A percentile compares a stretch with the other conserved stretches of the same genome.
Evolutionary conservation across 1,284 basidiomycete species (phyloP).

Genomic region (Sporisorium graminicola): DNA sequence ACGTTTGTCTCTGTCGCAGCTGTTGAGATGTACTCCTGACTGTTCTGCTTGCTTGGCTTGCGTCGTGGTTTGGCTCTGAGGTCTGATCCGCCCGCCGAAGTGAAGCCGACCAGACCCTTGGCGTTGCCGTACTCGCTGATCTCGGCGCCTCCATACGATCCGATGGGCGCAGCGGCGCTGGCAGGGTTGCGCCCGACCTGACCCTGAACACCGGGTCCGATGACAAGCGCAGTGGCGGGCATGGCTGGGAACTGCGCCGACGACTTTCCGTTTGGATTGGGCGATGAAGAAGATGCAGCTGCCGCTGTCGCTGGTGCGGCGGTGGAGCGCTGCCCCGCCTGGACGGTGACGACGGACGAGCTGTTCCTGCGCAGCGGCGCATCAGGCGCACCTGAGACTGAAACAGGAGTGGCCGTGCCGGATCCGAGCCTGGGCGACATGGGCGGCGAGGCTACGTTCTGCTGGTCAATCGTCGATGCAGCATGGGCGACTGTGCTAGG

Average conservation of each 20-base stretch:
- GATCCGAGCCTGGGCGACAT: slow-evolving; percentile 33
- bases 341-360: slow-evolving; percentile 25
- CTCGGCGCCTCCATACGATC: slow-evolving; percentile 31
- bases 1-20: slow-evolving; percentile 8
- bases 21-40: slow-evolving; percentile 19
- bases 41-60: slow-evolving; percentile 26
- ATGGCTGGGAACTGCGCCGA: slow-evolving; percentile 36
- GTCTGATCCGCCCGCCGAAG: slow-evolving; percentile 45
- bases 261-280: slow-evolving; percentile 33
- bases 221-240: slow-evolving; percentile 61
- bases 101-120: slow-evolving; percentile 57
- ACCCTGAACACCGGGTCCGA: slow-evolving; percentile 65
- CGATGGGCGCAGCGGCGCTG: slow-evolving; percentile 41
- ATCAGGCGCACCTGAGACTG: slow-evolving; percentile 4
- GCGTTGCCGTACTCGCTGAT: slow-evolving; percentile 53
- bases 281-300: slow-evolving; percentile 21
- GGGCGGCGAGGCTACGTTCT: slow-evolving; percentile 22
- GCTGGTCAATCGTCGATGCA: slow-evolving; percentile 33
- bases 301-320: slow-evolving; percentile 11
- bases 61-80: slow-evolving; percentile 25
- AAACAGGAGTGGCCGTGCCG: slow-evolving; percentile 17
- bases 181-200: slow-evolving; percentile 45
- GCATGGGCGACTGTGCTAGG: slow-evolving; percentile 29
- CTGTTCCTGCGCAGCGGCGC: slow-evolving; percentile 21
- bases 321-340: slow-evolving; percentile 14